phyloP scores from a whole-genome alignment of 805 yeast species.

The Pichia californica region DNA sequence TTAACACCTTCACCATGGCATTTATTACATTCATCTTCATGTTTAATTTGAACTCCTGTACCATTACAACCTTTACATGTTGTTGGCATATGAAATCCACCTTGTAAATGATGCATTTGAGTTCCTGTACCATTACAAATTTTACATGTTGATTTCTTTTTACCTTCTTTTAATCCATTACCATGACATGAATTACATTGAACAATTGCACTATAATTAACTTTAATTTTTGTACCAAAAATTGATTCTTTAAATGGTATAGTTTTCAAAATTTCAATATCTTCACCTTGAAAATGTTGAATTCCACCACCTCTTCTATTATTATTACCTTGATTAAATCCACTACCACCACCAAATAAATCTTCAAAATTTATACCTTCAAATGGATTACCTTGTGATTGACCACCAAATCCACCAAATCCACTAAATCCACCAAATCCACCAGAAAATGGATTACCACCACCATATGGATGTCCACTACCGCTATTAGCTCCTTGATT shows the following conservation, averaged over 20 bases:
- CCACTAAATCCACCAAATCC: slow-evolving; percentile 34
- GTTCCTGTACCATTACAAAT: slow-evolving; percentile 94
- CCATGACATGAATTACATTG: slow-evolving; percentile 79
- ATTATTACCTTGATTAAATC: slow-evolving; percentile 27
- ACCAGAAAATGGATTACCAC: slow-evolving; percentile 35
- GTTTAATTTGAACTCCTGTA: slow-evolving; percentile 69
- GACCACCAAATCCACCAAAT: slow-evolving; percentile 36
- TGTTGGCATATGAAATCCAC: slow-evolving; percentile 95
- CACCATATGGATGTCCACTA: slow-evolving; percentile 28
- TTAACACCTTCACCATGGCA: slow-evolving; percentile 91
- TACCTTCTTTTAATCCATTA: slow-evolving; percentile 74
- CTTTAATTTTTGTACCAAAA: slow-evolving; percentile 61
- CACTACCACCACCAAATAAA: slow-evolving; percentile 39
- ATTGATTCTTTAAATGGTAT: slow-evolving; percentile 82
- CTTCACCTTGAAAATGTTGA: slow-evolving; percentile 83
- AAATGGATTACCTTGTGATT: slow-evolving; percentile 22
- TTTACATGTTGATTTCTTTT: slow-evolving; percentile 69
- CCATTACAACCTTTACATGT: slow-evolving; percentile 89
- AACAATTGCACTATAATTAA: slow-evolving; percentile 68
- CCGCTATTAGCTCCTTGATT: slow-evolving; percentile 51
- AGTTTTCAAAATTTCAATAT: slow-evolving; percentile 71
- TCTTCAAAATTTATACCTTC: slow-evolving; percentile 47
- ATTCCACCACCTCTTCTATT: slow-evolving; percentile 39
- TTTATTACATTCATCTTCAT: slow-evolving; percentile 60
- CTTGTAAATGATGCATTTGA: slow-evolving; percentile 73